Evolutionary conservation across 2,329 filamentous ascomycete species (phyloP).

Genomic region (Verticillium nonalfalfae): DNA sequence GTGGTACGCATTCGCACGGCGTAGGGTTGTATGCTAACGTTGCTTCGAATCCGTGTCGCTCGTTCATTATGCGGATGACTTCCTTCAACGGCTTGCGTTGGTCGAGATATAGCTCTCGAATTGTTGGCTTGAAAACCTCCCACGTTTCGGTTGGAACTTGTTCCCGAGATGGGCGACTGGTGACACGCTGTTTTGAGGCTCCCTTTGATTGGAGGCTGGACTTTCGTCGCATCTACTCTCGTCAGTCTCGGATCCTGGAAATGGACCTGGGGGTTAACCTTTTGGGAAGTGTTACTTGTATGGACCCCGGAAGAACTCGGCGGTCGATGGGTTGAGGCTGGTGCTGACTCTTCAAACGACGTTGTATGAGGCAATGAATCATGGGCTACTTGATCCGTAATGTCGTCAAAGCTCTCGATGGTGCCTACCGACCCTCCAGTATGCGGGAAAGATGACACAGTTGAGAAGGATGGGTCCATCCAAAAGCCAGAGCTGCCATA

Average conservation of each 20-base stretch:
- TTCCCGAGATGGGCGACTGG: constrained; percentile 30
- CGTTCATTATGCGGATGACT: constrained; percentile 45
- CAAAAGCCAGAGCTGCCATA: not conserved
- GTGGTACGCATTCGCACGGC: constrained; percentile 1
- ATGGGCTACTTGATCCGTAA: not conserved
- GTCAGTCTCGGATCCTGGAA: not conserved
- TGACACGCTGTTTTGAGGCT: constrained; percentile 18
- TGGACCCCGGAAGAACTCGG: not conserved
- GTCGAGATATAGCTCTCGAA: constrained; percentile 39
- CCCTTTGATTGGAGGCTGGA: not conserved
- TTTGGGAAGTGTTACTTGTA: not conserved
- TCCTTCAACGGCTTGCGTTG: constrained; percentile 45
- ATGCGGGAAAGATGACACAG: not conserved
- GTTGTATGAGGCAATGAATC: not conserved
- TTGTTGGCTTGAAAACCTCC: constrained; percentile 40
- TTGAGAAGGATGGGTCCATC: not conserved
- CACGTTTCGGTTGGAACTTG: constrained; percentile 38
- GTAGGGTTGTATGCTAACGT: constrained; percentile 20
- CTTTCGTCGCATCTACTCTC: not conserved
- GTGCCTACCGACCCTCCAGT: not conserved
- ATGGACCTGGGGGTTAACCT: not conserved
- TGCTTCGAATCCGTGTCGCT: constrained; percentile 39
- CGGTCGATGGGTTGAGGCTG: not conserved
- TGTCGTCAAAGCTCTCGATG: not conserved
- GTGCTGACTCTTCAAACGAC: not conserved